A percentile compares a stretch with the other conserved stretches of the same genome.
These are phyloP conservation scores for Eucalyptus viminalis DNA, from an alignment of 345 rosid genomes.

Conservation along the genomic window DNA sequence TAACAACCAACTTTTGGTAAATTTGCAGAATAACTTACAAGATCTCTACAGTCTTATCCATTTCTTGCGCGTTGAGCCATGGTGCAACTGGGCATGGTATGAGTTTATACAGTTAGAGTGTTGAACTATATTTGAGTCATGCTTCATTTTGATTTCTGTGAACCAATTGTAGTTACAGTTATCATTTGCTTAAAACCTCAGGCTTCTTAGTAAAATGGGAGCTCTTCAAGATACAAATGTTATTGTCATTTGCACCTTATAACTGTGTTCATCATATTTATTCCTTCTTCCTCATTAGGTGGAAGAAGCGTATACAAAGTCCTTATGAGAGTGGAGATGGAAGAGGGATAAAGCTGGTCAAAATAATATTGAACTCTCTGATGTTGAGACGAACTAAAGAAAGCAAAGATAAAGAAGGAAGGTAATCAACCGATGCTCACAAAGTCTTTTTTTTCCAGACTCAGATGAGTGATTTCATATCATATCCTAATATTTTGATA, in stretches of 20 bases:
- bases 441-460: background rate
- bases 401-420: conserved; percentile 47
- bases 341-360: conserved; percentile 40
- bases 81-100: conserved; percentile 74
- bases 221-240: background rate
- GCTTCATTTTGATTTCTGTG: background rate
- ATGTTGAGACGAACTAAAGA: conserved; percentile 74
- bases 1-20: background rate
- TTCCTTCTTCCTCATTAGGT: conserved; percentile 14
- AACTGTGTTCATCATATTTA: background rate
- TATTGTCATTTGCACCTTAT: background rate
- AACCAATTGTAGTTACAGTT: background rate
- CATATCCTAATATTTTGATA: background rate
- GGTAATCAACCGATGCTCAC: conserved; percentile 7
- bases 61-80: conserved; percentile 66
- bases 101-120: background rate
- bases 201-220: background rate
- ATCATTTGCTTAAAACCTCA: background rate
- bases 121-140: background rate
- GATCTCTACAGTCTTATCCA: conserved; percentile 61
- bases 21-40: conserved; percentile 51
- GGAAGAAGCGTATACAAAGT: conserved; percentile 51
- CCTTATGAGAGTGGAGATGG: conserved; percentile 66
- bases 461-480: background rate
- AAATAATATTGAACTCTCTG: conserved; percentile 51